Conservation (phyloP, 768 basidiomycete genomes). For the Roridomyces roridus region DNA sequence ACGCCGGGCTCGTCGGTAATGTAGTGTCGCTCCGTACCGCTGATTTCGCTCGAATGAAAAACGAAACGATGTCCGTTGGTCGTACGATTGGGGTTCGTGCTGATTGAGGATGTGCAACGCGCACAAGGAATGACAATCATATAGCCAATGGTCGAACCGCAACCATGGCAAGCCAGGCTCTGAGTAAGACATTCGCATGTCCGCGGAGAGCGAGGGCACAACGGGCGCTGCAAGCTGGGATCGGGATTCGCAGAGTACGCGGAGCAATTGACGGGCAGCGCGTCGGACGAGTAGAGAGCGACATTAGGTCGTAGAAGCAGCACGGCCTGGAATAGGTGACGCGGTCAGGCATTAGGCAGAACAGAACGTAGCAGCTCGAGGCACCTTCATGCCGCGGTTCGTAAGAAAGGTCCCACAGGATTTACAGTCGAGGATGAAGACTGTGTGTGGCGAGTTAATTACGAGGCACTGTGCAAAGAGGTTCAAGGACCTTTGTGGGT, state of each 20-base stretch:
- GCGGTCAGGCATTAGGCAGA: slow-evolving; percentile 7
- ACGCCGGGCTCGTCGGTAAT: slow-evolving; percentile 70
- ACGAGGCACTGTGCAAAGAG: too few relatives aligned
- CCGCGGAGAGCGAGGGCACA: slow-evolving; percentile 42
- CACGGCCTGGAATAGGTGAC: slow-evolving; percentile 75
- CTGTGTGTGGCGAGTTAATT: slow-evolving; percentile 27
- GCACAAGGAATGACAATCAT: slow-evolving; percentile 81
- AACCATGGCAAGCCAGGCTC: slow-evolving; percentile 80
- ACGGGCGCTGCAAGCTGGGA: too few relatives aligned
- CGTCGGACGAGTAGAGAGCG: slow-evolving; percentile 84
- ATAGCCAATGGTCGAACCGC: slow-evolving; percentile 77
- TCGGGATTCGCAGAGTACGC: slow-evolving; percentile 60
- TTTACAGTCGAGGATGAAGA: slow-evolving; percentile 83
- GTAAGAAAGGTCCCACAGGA: slow-evolving; percentile 77
- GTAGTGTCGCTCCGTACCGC: slow-evolving; percentile 67
- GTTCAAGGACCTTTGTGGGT: slow-evolving; percentile 52
- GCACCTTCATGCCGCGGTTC: slow-evolving; percentile 85
- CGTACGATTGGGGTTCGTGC: slow-evolving; percentile 67
- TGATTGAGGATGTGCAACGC: slow-evolving; percentile 76
- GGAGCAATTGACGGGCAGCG: slow-evolving; percentile 78
- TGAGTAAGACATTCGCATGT: slow-evolving; percentile 90
- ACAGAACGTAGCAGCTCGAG: slow-evolving; percentile 4
- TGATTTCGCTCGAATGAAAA: slow-evolving; percentile 78
- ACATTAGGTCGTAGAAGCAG: slow-evolving; percentile 82
- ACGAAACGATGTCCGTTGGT: slow-evolving; percentile 90